phyloP scores from a whole-genome alignment of 2,329 filamentous ascomycete species.

The Xylaria hypoxylon region DNA sequence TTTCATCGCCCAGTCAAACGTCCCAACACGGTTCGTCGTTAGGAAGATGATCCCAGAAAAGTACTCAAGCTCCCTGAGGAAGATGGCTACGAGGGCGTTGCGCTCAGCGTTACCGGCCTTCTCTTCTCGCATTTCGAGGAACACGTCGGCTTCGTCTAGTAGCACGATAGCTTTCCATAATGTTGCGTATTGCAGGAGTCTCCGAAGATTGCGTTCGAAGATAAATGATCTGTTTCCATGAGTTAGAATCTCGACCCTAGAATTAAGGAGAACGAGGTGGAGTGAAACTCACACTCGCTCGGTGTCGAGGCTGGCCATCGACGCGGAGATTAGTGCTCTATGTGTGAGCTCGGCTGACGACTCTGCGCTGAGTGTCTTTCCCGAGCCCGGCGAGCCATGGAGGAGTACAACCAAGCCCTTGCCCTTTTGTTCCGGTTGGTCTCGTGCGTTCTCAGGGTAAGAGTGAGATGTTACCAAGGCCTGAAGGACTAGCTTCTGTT shows the following conservation, averaged over 20 bases:
- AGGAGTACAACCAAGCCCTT: constrained; percentile 52
- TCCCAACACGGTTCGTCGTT: constrained; percentile 57
- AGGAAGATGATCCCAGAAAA: constrained; percentile 56
- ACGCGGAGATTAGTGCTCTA: constrained; percentile 33
- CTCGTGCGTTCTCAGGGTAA: constrained; percentile 38
- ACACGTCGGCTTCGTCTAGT: constrained; percentile 48
- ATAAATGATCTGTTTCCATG: constrained; percentile 12
- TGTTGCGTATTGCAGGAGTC: constrained; percentile 41
- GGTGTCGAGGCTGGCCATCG: constrained; percentile 35
- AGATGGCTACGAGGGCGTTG: constrained; percentile 47
- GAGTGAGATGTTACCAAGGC: constrained; percentile 40
- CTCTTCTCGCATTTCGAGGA: constrained; percentile 48
- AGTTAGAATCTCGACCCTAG: neutral
- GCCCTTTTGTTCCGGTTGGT: constrained; percentile 49
- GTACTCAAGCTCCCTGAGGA: constrained; percentile 54
- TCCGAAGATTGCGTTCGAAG: constrained; percentile 39
- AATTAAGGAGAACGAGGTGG: no score
- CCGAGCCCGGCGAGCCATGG: constrained; percentile 50
- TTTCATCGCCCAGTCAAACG: constrained; percentile 57
- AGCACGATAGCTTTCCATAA: constrained; percentile 45
- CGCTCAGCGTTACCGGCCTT: constrained; percentile 31
- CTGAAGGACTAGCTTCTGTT: constrained; percentile 40
- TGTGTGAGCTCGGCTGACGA: constrained; percentile 37
- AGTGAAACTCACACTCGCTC: constrained; percentile 25
- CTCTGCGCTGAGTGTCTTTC: constrained; percentile 54